A percentile compares a stretch with the other conserved stretches of the same genome.
phyloP scores from a whole-genome alignment of 495 filamentous ascomycete genomes.

The Xylaria cubensis region DNA sequence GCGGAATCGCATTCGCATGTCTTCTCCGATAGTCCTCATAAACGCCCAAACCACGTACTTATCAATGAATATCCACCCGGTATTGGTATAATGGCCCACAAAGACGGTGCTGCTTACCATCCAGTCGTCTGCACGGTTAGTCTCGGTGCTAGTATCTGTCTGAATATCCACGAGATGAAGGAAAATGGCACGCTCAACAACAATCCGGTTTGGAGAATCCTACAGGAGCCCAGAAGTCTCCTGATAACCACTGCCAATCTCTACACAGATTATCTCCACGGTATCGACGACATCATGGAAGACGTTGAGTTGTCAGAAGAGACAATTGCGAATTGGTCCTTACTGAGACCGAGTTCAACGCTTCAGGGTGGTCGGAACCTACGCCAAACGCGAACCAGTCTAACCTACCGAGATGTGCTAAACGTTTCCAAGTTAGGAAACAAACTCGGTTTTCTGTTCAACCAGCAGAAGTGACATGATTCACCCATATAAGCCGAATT shows the following conservation, averaged over 20 bases:
- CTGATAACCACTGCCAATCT: slow-evolving; percentile 72
- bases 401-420: slow-evolving; percentile 93
- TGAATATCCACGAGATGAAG: slow-evolving; percentile 77
- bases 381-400: slow-evolving; percentile 75
- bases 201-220: slow-evolving; percentile 67
- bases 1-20: slow-evolving; percentile 48
- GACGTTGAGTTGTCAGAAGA: slow-evolving; percentile 66
- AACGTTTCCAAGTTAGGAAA: slow-evolving; percentile 80
- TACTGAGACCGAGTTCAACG: slow-evolving; percentile 67
- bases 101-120: slow-evolving; percentile 88
- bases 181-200: slow-evolving; percentile 55
- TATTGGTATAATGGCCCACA: slow-evolving; percentile 95
- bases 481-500: slow-evolving; percentile 21
- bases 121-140: slow-evolving; percentile 90
- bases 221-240: slow-evolving; percentile 87
- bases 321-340: slow-evolving; percentile 82
- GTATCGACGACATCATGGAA: slow-evolving; percentile 66
- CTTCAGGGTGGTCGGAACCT: slow-evolving; percentile 65
- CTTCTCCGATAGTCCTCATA: slow-evolving; percentile 75
- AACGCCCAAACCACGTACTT: slow-evolving; percentile 85
- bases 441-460: slow-evolving; percentile 65
- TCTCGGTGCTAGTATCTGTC: slow-evolving; percentile 75
- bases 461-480: slow-evolving; percentile 47
- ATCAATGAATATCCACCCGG: slow-evolving; percentile 90
- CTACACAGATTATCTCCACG: slow-evolving; percentile 78